A percentile compares a stretch with the other conserved stretches of the same genome.
Conservation (phyloP, 169 alveolate species). For the Plasmodium berghei region DNA sequence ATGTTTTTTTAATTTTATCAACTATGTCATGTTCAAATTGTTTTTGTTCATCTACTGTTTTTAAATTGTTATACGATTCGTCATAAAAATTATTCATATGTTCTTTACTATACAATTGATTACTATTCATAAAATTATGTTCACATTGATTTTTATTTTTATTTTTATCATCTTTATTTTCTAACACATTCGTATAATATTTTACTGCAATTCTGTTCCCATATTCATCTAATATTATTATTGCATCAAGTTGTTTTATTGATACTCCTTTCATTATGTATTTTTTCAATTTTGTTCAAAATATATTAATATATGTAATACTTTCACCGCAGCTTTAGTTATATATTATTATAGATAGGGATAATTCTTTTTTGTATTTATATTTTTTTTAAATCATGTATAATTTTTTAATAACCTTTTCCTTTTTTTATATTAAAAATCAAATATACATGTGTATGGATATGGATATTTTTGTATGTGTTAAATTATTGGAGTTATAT, state of each 20-base stretch:
- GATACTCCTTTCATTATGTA: slow-evolving; percentile 77
- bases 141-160: slow-evolving; percentile 40
- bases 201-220: slow-evolving; percentile 86
- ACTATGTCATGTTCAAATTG: slow-evolving; percentile 23
- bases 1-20: slow-evolving; percentile 67
- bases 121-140: too few species aligned
- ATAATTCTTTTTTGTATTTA: too few species aligned
- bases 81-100: slow-evolving; percentile 14
- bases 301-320: neutral
- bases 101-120: slow-evolving; percentile 26
- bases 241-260: slow-evolving; percentile 83
- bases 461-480: too few species aligned
- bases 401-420: too few species aligned
- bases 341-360: neutral
- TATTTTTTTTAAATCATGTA: too few species aligned
- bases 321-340: neutral
- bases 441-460: too few species aligned
- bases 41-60: slow-evolving; percentile 49
- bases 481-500: too few species aligned
- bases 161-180: slow-evolving; percentile 16
- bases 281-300: neutral
- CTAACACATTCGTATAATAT: slow-evolving; percentile 72
- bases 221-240: slow-evolving; percentile 76
- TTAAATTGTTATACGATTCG: slow-evolving; percentile 41
- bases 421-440: too few species aligned